Percentiles rank a stretch among this genome's conserved stretches.
Evolutionary conservation across 257 asterid species (phyloP).

Genomic region (Thymus quinquecostatus): DNA sequence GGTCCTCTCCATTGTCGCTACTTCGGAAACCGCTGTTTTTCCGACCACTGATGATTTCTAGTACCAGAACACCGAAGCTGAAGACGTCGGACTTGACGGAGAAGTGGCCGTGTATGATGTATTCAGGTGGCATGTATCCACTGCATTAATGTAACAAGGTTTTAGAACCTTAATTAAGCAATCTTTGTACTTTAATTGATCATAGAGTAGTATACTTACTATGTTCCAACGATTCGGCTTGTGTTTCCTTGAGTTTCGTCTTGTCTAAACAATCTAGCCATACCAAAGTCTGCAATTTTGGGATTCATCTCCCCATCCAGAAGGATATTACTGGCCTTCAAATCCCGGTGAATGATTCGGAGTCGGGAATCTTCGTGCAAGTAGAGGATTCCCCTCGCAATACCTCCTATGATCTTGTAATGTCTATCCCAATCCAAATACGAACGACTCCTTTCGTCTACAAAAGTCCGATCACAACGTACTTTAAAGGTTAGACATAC

Average conservation of each 20-base stretch:
- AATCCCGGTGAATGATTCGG: conserved; percentile 53
- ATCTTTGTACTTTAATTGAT: not conserved
- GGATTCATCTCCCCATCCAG: conserved; percentile 52
- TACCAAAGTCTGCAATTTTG: conserved; percentile 63
- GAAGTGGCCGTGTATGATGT: conserved; percentile 39
- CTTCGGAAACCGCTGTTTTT: conserved; percentile 23
- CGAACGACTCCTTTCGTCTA: conserved; percentile 11
- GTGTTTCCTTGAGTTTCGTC: conserved; percentile 50
- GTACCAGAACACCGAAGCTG: conserved; percentile 52
- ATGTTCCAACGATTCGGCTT: conserved; percentile 49
- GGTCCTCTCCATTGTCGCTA: conserved; percentile 32
- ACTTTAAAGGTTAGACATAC: too few species aligned
- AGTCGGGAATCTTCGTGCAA: conserved; percentile 56
- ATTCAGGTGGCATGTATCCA: conserved; percentile 60
- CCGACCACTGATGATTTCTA: conserved; percentile 50
- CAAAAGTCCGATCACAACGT: not conserved
- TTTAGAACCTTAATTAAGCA: not conserved
- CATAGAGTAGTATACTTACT: conserved; percentile 37
- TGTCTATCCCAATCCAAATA: conserved; percentile 47
- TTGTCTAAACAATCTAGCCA: conserved; percentile 47
- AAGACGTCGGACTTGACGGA: conserved; percentile 55
- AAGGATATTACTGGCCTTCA: conserved; percentile 50
- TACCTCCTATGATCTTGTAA: conserved; percentile 47
- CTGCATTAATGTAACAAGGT: conserved; percentile 25
- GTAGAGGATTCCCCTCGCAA: conserved; percentile 50